phyloP scores from a whole-genome alignment of 2,329 filamentous ascomycete species.

The Dactylellina cionopaga region DNA sequence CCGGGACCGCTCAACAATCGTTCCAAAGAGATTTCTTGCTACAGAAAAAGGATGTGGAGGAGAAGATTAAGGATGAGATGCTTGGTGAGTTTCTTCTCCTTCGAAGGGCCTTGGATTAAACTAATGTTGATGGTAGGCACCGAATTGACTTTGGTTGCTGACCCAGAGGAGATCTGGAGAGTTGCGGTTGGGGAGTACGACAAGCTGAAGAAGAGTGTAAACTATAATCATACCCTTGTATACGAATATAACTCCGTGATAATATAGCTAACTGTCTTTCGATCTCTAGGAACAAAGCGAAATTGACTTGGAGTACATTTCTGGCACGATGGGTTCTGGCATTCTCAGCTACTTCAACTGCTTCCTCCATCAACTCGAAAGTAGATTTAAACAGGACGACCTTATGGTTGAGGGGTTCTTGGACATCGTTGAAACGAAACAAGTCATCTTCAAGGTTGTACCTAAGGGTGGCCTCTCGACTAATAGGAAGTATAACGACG shows the following conservation, averaged over 20 bases:
- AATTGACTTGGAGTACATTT: conserved; percentile 32
- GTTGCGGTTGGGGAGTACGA: conserved; percentile 19
- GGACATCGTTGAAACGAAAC: conserved; percentile 22
- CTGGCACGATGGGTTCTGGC: conserved; percentile 20
- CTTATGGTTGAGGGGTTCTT: conserved; percentile 47
- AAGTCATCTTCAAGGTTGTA: conserved; percentile 24
- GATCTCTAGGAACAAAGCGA: conserved; percentile 4
- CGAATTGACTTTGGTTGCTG: conserved; percentile 23
- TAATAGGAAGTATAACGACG: conserved; percentile 18
- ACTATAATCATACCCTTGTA: background rate
- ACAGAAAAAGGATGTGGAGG: conserved; percentile 27
- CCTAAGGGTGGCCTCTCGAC: conserved; percentile 2
- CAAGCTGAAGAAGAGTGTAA: conserved; percentile 47
- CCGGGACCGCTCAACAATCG: conserved; percentile 3
- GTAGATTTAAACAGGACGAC: conserved; percentile 41
- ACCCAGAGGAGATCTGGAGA: conserved; percentile 32
- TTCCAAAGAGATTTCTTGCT: background rate
- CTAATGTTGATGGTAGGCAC: conserved; percentile 19
- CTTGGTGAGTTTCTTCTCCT: conserved; percentile 29
- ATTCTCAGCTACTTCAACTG: conserved; percentile 27
- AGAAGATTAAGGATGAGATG: conserved; percentile 23
- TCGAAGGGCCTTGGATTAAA: background rate
- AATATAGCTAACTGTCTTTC: background rate
- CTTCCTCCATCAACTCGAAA: conserved; percentile 11
- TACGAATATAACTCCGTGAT: background rate